Percentiles rank a stretch among this genome's conserved stretches.
phyloP scores from a whole-genome alignment of 257 asterid genomes.

The Lavandula angustifolia region DNA sequence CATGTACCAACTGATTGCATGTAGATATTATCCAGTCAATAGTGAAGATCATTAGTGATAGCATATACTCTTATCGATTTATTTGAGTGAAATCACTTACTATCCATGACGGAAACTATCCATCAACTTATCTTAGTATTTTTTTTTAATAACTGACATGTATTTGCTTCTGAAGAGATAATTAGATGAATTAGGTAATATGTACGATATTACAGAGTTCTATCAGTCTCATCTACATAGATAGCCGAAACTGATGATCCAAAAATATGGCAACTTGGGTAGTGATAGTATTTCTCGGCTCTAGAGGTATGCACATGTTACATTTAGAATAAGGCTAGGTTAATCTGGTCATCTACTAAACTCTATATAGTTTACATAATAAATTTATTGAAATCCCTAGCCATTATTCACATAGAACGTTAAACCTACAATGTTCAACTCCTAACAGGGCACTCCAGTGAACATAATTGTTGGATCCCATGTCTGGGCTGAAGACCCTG shows the following conservation, averaged over 20 bases:
- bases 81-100: conserved; percentile 8
- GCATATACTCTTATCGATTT: not conserved
- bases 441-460: conserved; percentile 77
- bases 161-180: conserved; percentile 20
- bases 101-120: conserved; percentile 15
- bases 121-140: conserved; percentile 10
- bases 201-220: conserved; percentile 2
- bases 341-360: conserved; percentile 20
- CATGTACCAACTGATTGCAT: conserved; percentile 19
- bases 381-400: conserved; percentile 11
- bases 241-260: not conserved
- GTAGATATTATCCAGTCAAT: conserved; percentile 10
- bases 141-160: conserved; percentile 14
- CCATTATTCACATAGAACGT: conserved; percentile 19
- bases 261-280: conserved; percentile 3
- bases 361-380: conserved; percentile 11
- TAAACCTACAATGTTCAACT: conserved; percentile 25
- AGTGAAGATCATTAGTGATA: conserved; percentile 3
- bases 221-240: conserved; percentile 14
- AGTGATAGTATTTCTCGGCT: conserved; percentile 21
- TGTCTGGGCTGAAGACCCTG: conserved; percentile 87
- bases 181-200: conserved; percentile 8
- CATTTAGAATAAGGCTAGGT: conserved; percentile 19
- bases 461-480: conserved; percentile 91
- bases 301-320: conserved; percentile 15